phyloP scores from a whole-genome alignment of 2,329 filamentous ascomycete species.

The Colletotrichum sidae region DNA sequence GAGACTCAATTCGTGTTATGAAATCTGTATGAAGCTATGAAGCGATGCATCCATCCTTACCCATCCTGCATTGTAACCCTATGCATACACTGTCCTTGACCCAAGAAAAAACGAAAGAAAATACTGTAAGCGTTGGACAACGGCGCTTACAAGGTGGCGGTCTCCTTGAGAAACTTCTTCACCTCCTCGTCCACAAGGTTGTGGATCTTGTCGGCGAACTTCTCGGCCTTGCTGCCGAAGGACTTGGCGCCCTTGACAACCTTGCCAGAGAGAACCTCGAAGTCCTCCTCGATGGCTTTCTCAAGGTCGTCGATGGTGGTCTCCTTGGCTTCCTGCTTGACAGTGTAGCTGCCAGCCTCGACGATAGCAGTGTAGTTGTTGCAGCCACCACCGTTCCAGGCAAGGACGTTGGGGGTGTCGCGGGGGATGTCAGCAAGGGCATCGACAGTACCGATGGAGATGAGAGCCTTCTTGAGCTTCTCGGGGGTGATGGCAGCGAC shows the following conservation, averaged over 20 bases:
- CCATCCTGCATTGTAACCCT: conserved; percentile 34
- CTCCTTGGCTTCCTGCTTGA: conserved; percentile 58
- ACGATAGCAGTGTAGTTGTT: conserved; percentile 91
- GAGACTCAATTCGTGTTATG: conserved; percentile 29
- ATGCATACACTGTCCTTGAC: conserved; percentile 36
- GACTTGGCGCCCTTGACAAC: conserved; percentile 65
- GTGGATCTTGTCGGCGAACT: conserved; percentile 73
- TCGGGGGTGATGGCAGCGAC: conserved; percentile 90
- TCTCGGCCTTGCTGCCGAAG: conserved; percentile 67
- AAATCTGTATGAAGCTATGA: conserved; percentile 36
- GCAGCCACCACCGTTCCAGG: conserved; percentile 98
- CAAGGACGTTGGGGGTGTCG: conserved; percentile 92
- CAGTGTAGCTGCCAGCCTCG: conserved; percentile 77
- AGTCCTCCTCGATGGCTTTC: conserved; percentile 68
- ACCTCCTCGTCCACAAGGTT: conserved; percentile 71
- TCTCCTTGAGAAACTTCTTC: conserved; percentile 68
- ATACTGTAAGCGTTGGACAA: conserved; percentile 15
- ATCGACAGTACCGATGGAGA: conserved; percentile 83
- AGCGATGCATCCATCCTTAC: conserved; percentile 35
- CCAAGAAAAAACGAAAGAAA: conserved; percentile 41
- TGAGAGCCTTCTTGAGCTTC: conserved; percentile 91
- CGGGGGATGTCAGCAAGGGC: conserved; percentile 84
- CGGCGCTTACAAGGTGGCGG: conserved; percentile 49
- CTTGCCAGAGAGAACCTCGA: conserved; percentile 70
- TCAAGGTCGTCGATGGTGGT: conserved; percentile 69